Evolutionary conservation across 441 rosid genomes (phyloP).

Genomic region (Pelargonium cotyledonis): DNA sequence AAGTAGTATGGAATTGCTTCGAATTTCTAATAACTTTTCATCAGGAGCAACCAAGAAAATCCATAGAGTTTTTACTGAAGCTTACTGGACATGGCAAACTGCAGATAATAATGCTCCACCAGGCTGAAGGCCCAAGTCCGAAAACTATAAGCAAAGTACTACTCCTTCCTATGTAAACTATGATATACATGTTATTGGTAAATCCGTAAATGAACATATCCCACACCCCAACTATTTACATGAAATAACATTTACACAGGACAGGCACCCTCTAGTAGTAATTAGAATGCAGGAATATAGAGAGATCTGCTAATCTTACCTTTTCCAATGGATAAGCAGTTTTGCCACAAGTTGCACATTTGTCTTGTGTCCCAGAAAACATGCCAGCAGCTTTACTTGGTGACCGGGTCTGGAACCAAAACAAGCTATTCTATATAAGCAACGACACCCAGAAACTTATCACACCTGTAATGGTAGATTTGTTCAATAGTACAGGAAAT

Average conservation of each 20-base stretch:
- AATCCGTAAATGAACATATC: neutral
- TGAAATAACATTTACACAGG: neutral
- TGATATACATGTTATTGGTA: neutral
- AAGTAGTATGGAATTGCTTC: neutral
- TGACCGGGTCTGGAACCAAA: constrained; percentile 69
- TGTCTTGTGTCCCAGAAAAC: constrained; percentile 96
- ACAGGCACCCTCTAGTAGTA: neutral
- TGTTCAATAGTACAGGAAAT: constrained; percentile 14
- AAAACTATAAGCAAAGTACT: neutral
- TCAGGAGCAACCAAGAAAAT: neutral
- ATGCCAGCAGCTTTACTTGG: constrained; percentile 87
- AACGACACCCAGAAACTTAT: constrained; percentile 13
- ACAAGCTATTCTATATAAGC: constrained; percentile 26
- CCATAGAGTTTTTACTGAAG: neutral
- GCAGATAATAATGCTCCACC: neutral
- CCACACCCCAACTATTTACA: neutral
- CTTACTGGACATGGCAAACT: neutral
- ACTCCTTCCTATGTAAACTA: neutral
- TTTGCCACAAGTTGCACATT: constrained; percentile 87
- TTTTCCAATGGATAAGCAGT: constrained; percentile 95
- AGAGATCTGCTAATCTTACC: constrained; percentile 33
- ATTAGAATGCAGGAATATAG: neutral
- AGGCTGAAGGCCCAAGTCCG: neutral
- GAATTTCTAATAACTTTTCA: neutral
- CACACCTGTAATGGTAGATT: constrained; percentile 2